phyloP scores from a whole-genome alignment of 2,329 filamentous ascomycete species.

The Clathrospora elynae region DNA sequence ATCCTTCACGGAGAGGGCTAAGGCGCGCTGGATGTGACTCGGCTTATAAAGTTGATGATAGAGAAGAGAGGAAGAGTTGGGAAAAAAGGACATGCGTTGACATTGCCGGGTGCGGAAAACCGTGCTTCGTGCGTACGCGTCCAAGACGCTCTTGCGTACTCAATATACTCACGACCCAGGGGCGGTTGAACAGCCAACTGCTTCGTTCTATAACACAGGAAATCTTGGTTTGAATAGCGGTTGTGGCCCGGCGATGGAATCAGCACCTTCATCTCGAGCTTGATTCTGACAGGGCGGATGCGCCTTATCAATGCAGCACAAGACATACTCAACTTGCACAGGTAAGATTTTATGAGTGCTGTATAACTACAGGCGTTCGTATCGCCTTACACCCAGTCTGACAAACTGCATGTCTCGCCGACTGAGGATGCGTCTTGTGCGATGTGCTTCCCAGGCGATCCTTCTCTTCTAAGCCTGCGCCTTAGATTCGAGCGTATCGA shows the following conservation, averaged over 20 bases:
- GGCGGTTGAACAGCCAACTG: neutral
- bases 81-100: too few relatives aligned
- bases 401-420: neutral
- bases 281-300: neutral
- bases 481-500: neutral
- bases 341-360: conserved; percentile 2
- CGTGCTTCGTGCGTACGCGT: too few relatives aligned
- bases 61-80: too few relatives aligned
- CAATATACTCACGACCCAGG: too few relatives aligned
- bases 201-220: neutral
- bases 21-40: too few relatives aligned
- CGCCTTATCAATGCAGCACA: neutral
- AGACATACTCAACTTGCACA: neutral
- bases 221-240: neutral
- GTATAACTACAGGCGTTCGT: conserved; percentile 1
- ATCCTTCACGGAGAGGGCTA: too few relatives aligned
- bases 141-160: too few relatives aligned
- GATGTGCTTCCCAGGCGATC: neutral
- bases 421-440: neutral
- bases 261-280: neutral
- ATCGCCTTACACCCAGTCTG: neutral
- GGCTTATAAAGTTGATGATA: too few relatives aligned
- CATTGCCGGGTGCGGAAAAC: too few relatives aligned
- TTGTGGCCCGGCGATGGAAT: neutral
- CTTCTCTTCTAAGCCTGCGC: neutral